phyloP scores from a whole-genome alignment of 2,329 filamentous ascomycete species.

The Epichloe hybrida region DNA sequence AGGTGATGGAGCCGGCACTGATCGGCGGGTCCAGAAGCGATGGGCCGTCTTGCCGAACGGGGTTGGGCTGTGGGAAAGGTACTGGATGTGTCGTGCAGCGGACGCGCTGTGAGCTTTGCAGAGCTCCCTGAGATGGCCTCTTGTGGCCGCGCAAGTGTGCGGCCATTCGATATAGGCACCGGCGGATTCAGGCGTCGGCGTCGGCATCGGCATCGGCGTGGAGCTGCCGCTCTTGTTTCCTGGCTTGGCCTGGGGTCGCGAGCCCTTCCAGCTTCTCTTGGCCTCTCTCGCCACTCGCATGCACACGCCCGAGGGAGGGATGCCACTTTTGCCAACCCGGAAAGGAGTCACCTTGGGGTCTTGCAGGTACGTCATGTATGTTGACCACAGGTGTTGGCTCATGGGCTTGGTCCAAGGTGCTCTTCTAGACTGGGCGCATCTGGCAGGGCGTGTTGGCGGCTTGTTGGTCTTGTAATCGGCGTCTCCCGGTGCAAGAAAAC shows the following conservation, averaged over 20 bases:
- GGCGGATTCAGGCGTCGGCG: constrained; percentile 35
- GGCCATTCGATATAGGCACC: constrained; percentile 47
- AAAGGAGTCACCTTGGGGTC: constrained; percentile 56
- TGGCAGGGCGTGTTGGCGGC: constrained; percentile 5
- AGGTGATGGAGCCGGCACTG: constrained; percentile 30
- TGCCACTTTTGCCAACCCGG: constrained; percentile 48
- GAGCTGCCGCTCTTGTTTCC: constrained; percentile 36
- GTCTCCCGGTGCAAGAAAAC: constrained; percentile 16
- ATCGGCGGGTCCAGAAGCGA: constrained; percentile 35
- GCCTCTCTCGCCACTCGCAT: constrained; percentile 51
- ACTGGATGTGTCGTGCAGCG: constrained; percentile 29
- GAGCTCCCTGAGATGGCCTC: constrained; percentile 47
- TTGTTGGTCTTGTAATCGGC: constrained; percentile 17
- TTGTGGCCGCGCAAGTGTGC: constrained; percentile 48
- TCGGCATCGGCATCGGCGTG: constrained; percentile 37
- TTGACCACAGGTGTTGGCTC: constrained; percentile 52
- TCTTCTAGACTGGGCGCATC: constrained; percentile 27
- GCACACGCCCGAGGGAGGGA: constrained; percentile 52
- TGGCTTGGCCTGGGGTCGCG: constrained; percentile 25
- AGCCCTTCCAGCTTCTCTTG: constrained; percentile 53
- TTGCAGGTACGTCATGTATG: constrained; percentile 50
- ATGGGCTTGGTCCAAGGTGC: constrained; percentile 52
- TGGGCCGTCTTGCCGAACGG: constrained; percentile 36
- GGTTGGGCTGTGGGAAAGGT: constrained; percentile 39
- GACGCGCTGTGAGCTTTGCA: constrained; percentile 42